These are phyloP conservation scores for Blakeslea trispora DNA, from an alignment of 371 early-diverging fungal species.

Conservation along the genomic window DNA sequence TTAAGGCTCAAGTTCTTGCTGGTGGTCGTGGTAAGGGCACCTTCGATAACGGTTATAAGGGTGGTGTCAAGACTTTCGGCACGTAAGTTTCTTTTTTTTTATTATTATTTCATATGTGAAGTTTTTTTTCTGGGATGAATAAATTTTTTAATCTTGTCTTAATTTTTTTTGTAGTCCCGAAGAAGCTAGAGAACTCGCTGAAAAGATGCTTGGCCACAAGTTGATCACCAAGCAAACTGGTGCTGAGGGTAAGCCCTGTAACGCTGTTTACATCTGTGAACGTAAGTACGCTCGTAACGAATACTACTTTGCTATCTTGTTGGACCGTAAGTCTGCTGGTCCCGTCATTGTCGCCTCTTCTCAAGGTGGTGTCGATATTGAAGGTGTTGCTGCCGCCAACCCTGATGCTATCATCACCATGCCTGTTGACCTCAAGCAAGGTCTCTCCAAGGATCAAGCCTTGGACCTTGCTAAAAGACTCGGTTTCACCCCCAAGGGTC, in stretches of 20 bases:
- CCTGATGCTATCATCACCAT: constrained; percentile 91
- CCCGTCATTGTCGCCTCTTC: constrained; percentile 95
- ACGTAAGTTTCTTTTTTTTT: constrained; percentile 63
- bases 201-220: constrained; percentile 96
- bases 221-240: constrained; percentile 98
- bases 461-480: constrained; percentile 74
- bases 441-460: constrained; percentile 66
- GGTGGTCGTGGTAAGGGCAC: constrained; percentile 99
- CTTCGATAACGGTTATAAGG: constrained; percentile 93
- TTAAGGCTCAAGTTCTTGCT: constrained; percentile 98
- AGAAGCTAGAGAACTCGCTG: constrained; percentile 87
- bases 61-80: constrained; percentile 94
- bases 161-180: constrained; percentile 62
- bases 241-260: constrained; percentile 93
- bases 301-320: constrained; percentile 97
- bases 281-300: constrained; percentile 94
- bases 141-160: constrained; percentile 3
- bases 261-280: constrained; percentile 93
- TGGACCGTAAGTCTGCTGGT: constrained; percentile 94
- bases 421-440: constrained; percentile 77
- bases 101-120: not conserved
- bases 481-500: constrained; percentile 84
- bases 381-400: constrained; percentile 90
- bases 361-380: constrained; percentile 98
- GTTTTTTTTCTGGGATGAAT: not conserved